These are phyloP conservation scores for Botryotinia globosa DNA, from an alignment of 2,329 filamentous ascomycete genomes.

Conservation along the genomic window DNA sequence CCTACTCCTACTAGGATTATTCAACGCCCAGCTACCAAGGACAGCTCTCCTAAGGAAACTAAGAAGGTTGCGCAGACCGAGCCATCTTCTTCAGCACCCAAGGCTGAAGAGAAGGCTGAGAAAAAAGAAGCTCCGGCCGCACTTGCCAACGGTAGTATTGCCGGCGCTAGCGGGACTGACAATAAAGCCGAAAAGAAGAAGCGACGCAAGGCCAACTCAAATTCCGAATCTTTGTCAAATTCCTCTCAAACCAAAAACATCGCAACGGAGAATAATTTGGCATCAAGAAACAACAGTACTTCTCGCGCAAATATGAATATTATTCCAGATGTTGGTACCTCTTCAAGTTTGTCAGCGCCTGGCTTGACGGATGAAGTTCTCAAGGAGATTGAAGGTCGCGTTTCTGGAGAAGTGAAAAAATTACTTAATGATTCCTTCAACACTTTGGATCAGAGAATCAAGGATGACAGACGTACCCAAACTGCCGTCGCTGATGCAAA, in stretches of 20 bases:
- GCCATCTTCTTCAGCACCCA: conserved; percentile 25
- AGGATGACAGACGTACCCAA: conserved; percentile 65
- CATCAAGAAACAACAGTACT: conserved; percentile 32
- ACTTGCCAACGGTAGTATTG: conserved; percentile 31
- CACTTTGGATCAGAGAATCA: conserved; percentile 60
- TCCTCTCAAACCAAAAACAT: conserved; percentile 35
- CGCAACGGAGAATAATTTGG: conserved; percentile 37
- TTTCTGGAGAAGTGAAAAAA: conserved; percentile 48
- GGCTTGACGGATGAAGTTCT: conserved; percentile 46
- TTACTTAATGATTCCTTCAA: conserved; percentile 57
- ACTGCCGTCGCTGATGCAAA: conserved; percentile 62
- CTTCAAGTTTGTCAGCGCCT: conserved; percentile 22
- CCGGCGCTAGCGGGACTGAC: conserved; percentile 43
- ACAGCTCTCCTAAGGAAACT: conserved; percentile 30
- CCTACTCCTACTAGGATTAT: conserved; percentile 33
- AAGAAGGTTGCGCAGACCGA: conserved; percentile 33
- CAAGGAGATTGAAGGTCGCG: conserved; percentile 47
- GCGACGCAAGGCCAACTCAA: conserved; percentile 64
- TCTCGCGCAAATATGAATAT: conserved; percentile 28
- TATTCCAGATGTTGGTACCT: conserved; percentile 22
- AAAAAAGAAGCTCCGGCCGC: conserved; percentile 32
- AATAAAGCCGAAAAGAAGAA: conserved; percentile 62
- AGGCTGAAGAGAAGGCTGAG: conserved; percentile 43
- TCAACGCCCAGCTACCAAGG: conserved; percentile 33
- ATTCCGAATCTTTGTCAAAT: conserved; percentile 28